Evolutionary conservation across 2,329 filamentous ascomycete species (phyloP).

Genomic region (Fusarium redolens): DNA sequence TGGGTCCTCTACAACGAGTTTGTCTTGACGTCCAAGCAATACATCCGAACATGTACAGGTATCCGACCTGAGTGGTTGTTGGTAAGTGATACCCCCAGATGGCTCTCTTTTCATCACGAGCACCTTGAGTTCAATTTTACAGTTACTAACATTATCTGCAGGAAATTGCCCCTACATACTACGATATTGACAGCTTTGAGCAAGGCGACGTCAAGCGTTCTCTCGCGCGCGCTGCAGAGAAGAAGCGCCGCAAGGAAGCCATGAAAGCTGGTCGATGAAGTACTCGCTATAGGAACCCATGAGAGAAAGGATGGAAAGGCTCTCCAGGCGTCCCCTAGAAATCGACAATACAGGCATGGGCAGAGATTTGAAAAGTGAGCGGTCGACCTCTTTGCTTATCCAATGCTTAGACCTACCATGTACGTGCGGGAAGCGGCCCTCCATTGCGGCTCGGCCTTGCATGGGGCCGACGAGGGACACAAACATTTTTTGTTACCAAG

Average conservation of each 20-base stretch:
- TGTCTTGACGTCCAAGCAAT: conserved; percentile 97
- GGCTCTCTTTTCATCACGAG: background rate
- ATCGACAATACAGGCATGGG: background rate
- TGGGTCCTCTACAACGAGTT: conserved; percentile 99
- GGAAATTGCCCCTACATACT: conserved; percentile 95
- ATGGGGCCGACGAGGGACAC: conserved; percentile 12
- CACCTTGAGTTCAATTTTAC: background rate
- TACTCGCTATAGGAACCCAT: conserved; percentile 21
- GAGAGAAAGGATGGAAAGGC: conserved; percentile 1
- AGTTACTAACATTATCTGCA: conserved; percentile 50
- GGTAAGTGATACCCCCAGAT: conserved; percentile 63
- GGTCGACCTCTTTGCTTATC: conserved; percentile 29
- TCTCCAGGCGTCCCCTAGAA: background rate
- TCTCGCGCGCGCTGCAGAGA: conserved; percentile 67
- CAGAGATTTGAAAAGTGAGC: conserved; percentile 14
- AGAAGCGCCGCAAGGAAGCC: conserved; percentile 69
- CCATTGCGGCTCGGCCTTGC: conserved; percentile 17
- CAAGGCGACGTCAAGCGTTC: conserved; percentile 87
- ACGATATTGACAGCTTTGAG: conserved; percentile 83
- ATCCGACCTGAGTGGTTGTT: conserved; percentile 95
- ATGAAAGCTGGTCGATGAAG: conserved; percentile 61
- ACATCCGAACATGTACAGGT: conserved; percentile 92
- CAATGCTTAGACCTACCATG: conserved; percentile 20
- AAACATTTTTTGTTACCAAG: conserved; percentile 2
- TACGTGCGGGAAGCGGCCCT: conserved; percentile 23